Percentiles rank a stretch among this genome's conserved stretches.
Conservation (phyloP, 1,139 yeast species). For the Arxiozyma slooffiae region DNA sequence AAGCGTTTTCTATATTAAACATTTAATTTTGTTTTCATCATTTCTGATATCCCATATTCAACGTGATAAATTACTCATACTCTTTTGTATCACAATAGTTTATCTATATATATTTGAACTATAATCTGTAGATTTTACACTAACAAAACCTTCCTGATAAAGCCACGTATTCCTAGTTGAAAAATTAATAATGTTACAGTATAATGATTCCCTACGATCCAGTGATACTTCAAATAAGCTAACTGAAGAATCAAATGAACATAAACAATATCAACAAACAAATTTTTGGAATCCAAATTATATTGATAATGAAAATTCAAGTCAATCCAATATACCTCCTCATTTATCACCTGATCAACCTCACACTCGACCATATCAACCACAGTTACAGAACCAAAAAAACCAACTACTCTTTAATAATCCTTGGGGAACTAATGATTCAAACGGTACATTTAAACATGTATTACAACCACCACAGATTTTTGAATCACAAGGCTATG, state of each 20-base stretch:
- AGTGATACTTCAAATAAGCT: not conserved
- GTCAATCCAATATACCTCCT: not conserved
- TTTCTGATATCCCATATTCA: not conserved
- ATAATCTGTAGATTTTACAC: not conserved
- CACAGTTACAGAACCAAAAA: constrained; percentile 15
- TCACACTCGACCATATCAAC: constrained; percentile 9
- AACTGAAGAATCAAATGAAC: not conserved
- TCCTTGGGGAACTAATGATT: constrained; percentile 20
- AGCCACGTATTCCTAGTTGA: not conserved
- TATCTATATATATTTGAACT: not conserved
- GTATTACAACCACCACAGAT: not conserved
- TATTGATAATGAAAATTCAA: not conserved
- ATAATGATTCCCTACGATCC: not conserved
- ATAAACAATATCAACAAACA: not conserved
- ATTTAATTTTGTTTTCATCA: no score
- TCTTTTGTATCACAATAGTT: no score
- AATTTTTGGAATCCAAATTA: constrained; percentile 8
- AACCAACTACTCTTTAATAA: constrained; percentile 16
- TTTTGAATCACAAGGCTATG: constrained; percentile 1
- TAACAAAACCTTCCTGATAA: no score
- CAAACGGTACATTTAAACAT: constrained; percentile 9
- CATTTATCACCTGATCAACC: not conserved
- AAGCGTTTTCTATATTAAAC: no score
- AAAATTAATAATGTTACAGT: not conserved
- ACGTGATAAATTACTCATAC: not conserved